These are phyloP conservation scores for Ophiostoma quercus DNA, from an alignment of 2,329 filamentous ascomycete species.

Conservation along the genomic window DNA sequence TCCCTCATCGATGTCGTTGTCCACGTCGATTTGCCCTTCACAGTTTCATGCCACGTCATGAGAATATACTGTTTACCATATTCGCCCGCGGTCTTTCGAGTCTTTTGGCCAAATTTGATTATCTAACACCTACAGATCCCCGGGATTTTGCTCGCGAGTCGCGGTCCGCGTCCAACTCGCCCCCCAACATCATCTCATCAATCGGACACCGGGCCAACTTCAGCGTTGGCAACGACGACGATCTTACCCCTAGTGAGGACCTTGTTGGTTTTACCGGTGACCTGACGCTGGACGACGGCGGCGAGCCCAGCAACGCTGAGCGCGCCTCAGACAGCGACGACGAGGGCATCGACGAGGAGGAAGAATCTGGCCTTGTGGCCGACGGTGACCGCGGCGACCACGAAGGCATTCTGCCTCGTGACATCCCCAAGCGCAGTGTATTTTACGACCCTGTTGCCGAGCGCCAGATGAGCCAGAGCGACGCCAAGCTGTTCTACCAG, in stretches of 20 bases:
- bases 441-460: conserved; percentile 93
- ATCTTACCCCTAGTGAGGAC: conserved; percentile 15
- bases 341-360: conserved; percentile 35
- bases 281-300: not conserved
- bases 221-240: conserved; percentile 4
- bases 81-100: not conserved
- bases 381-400: conserved; percentile 33
- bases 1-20: not conserved
- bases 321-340: conserved; percentile 29
- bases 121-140: not conserved
- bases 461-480: conserved; percentile 87
- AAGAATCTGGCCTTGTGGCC: conserved; percentile 18
- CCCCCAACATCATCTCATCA: conserved; percentile 11
- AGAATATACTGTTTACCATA: not conserved
- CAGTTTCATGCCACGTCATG: too few species aligned
- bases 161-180: conserved; percentile 24
- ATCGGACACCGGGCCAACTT: conserved; percentile 7
- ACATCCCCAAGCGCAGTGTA: conserved; percentile 65
- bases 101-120: not conserved
- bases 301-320: not conserved
- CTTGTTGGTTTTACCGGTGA: not conserved
- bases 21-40: not conserved
- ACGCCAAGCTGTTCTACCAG: conserved; percentile 95
- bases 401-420: conserved; percentile 56
- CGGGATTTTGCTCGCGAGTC: conserved; percentile 16